Evolutionary conservation across 306 rosid species (phyloP).

Genomic region (Betula pendula): DNA sequence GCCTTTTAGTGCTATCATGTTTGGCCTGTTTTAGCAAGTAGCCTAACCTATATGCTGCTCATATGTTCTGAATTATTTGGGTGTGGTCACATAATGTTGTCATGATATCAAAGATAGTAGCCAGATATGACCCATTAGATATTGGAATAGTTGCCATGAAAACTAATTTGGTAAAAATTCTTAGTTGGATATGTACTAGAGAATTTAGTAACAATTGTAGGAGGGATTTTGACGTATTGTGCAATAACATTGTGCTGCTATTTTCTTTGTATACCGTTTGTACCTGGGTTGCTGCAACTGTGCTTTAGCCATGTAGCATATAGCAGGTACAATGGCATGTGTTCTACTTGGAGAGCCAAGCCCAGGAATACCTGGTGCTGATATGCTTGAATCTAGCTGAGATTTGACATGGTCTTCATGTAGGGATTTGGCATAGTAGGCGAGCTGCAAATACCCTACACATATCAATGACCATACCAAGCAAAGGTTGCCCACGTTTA

Average conservation of each 20-base stretch:
- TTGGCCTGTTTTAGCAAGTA: not conserved
- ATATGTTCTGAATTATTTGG: constrained; percentile 6
- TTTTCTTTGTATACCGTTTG: not conserved
- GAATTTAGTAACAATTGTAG: not conserved
- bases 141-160: not conserved
- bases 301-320: not conserved
- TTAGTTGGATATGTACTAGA: constrained; percentile 9
- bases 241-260: not conserved
- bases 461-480: not conserved
- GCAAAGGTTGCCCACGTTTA: not conserved
- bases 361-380: not conserved
- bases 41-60: not conserved
- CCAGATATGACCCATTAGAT: constrained; percentile 14
- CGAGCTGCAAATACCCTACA: not conserved
- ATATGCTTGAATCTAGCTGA: not conserved
- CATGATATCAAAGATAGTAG: not conserved
- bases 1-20: not conserved
- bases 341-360: not conserved
- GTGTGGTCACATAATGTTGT: constrained; percentile 8
- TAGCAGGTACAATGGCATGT: not conserved
- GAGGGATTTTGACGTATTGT: not conserved
- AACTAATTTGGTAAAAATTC: not conserved
- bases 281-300: not conserved
- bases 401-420: not conserved
- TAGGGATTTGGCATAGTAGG: not conserved